A percentile compares a stretch with the other conserved stretches of the same genome.
These are phyloP conservation scores for Caloboletus firmus DNA, from an alignment of 1,284 basidiomycete species.

Conservation along the genomic window DNA sequence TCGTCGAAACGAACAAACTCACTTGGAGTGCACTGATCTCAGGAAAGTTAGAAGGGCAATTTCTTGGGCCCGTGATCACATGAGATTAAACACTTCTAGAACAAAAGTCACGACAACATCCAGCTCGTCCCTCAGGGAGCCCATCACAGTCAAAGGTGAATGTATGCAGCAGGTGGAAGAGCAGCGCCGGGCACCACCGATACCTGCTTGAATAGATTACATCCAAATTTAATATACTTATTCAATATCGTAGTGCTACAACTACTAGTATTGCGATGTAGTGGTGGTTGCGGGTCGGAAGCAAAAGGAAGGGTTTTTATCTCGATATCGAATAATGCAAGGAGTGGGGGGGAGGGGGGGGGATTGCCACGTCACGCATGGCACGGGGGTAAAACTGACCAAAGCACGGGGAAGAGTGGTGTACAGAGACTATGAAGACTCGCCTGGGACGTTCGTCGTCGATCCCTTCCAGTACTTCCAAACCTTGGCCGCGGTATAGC, in stretches of 20 bases:
- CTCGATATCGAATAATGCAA: constrained; percentile 4
- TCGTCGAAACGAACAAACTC: too few relatives aligned
- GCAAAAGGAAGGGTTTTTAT: background rate
- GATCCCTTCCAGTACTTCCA: constrained; percentile 76
- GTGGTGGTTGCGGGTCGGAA: background rate
- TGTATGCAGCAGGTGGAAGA: too few relatives aligned
- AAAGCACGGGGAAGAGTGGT: background rate
- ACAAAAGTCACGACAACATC: too few relatives aligned
- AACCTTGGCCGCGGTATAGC: constrained; percentile 76
- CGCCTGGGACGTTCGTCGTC: background rate
- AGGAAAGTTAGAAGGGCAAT: too few relatives aligned
- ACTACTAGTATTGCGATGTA: constrained; percentile 5
- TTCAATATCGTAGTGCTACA: constrained; percentile 27
- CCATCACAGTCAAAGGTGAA: too few relatives aligned
- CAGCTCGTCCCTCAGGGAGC: too few relatives aligned
- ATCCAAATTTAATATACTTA: constrained; percentile 14
- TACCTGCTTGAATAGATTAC: constrained; percentile 18
- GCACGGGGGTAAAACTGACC: background rate
- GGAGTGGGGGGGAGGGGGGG: constrained; percentile 18
- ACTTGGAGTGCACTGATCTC: too few relatives aligned
- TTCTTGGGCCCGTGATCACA: too few relatives aligned
- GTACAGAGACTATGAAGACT: constrained; percentile 1
- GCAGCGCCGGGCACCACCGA: too few relatives aligned
- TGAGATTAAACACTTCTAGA: too few relatives aligned
- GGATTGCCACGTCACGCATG: background rate